Evolutionary conservation across 1,139 yeast genomes (phyloP).

Genomic region (Zygoascus meyerae): DNA sequence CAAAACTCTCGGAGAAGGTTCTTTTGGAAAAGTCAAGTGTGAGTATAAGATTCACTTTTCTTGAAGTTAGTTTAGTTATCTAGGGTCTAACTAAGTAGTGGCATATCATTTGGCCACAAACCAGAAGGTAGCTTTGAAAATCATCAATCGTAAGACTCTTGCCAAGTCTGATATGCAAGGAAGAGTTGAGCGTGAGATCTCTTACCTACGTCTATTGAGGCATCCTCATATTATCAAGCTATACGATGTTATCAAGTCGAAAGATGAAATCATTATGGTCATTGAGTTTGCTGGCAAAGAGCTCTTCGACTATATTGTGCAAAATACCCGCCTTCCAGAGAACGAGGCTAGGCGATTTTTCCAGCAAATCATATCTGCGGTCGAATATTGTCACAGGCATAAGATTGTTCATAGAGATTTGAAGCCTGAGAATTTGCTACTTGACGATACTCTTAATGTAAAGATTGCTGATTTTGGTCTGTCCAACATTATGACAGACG

Average conservation of each 20-base stretch:
- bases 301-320: conserved; percentile 92
- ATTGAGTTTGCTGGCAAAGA: conserved; percentile 97
- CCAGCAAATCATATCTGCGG: conserved; percentile 97
- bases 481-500: conserved; percentile 96
- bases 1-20: conserved; percentile 94
- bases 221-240: conserved; percentile 96
- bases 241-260: conserved; percentile 92
- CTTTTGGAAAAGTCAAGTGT: conserved; percentile 90
- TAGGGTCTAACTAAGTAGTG: conserved; percentile 28
- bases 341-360: conserved; percentile 91
- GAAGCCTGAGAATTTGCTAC: conserved; percentile 86
- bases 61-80: neutral
- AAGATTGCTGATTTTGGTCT: conserved; percentile 97
- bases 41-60: conserved; percentile 7
- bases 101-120: conserved; percentile 93
- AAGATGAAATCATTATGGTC: conserved; percentile 96
- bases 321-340: conserved; percentile 91
- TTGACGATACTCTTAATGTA: conserved; percentile 87
- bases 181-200: conserved; percentile 88
- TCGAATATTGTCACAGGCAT: conserved; percentile 95
- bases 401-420: conserved; percentile 95
- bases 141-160: conserved; percentile 86
- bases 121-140: conserved; percentile 88
- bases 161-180: conserved; percentile 99
- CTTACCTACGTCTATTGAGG: conserved; percentile 78